Conservation (phyloP, 225 moss, liverwort and hornwort species). For the Marchantia polymorpha region DNA sequence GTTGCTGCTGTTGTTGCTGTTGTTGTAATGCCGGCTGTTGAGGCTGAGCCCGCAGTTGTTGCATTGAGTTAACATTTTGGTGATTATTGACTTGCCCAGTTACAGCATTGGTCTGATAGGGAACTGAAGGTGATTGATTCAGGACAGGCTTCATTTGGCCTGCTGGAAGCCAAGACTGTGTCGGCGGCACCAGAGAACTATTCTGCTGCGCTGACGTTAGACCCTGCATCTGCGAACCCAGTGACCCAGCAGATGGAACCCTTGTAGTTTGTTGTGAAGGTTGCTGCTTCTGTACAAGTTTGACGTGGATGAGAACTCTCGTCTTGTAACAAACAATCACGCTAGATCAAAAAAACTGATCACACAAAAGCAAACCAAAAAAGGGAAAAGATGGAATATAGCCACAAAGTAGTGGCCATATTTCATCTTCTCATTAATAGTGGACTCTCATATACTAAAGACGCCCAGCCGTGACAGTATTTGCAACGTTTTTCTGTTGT, state of each 20-base stretch:
- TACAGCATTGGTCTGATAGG: slow-evolving; percentile 29
- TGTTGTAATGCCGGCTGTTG: slow-evolving; percentile 41
- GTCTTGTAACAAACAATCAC: background rate
- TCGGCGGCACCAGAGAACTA: slow-evolving; percentile 20
- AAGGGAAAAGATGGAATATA: too few relatives aligned
- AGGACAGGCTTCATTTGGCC: slow-evolving; percentile 38
- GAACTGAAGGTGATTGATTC: slow-evolving; percentile 27
- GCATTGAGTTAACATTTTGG: slow-evolving; percentile 35
- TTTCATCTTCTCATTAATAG: background rate
- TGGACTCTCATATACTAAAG: too few relatives aligned
- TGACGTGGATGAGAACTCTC: background rate
- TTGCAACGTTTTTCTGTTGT: too few relatives aligned
- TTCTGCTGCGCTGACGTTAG: slow-evolving; percentile 37
- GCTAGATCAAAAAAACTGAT: too few relatives aligned
- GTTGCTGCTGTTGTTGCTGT: slow-evolving; percentile 46
- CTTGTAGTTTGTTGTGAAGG: slow-evolving; percentile 29
- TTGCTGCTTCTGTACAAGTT: slow-evolving; percentile 32
- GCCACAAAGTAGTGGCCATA: too few relatives aligned
- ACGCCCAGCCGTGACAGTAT: background rate
- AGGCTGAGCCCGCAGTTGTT: slow-evolving; percentile 41
- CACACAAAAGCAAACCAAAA: too few relatives aligned
- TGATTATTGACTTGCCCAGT: slow-evolving; percentile 25
- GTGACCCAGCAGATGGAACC: slow-evolving; percentile 28
- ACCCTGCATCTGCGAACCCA: slow-evolving; percentile 41
- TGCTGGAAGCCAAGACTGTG: slow-evolving; percentile 39